Evolutionary conservation across 495 filamentous ascomycete genomes (phyloP).

Genomic region (Rusavskia elegans): DNA sequence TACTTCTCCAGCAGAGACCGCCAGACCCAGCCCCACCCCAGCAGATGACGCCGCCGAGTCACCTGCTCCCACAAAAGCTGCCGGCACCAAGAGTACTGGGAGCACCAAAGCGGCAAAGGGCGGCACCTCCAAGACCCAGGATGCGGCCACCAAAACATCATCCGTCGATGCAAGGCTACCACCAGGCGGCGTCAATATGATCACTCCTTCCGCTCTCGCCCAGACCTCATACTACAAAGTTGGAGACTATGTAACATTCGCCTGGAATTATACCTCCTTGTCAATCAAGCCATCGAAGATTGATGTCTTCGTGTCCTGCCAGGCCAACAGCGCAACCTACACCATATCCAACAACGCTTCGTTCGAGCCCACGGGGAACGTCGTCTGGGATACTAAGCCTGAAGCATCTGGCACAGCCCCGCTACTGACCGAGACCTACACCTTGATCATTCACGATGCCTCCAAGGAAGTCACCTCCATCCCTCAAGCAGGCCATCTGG

Average conservation of each 20-base stretch:
- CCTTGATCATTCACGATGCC: constrained; percentile 68
- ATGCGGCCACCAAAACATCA: constrained; percentile 11
- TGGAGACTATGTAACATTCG: constrained; percentile 69
- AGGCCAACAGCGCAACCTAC: constrained; percentile 44
- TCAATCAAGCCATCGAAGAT: constrained; percentile 58
- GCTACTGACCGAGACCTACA: constrained; percentile 63
- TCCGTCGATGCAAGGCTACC: constrained; percentile 27
- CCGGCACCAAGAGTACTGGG: constrained; percentile 8
- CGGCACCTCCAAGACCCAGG: constrained; percentile 11
- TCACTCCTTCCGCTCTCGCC: constrained; percentile 45
- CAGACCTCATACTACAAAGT: constrained; percentile 73
- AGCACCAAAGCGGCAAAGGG: constrained; percentile 4
- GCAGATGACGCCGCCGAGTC: neutral
- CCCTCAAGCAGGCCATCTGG: constrained; percentile 57
- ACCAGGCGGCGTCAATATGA: constrained; percentile 66
- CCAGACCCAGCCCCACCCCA: neutral
- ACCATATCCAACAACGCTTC: constrained; percentile 51
- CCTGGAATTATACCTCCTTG: constrained; percentile 91
- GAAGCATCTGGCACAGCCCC: constrained; percentile 42
- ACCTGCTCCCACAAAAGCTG: constrained; percentile 6
- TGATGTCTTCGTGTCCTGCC: constrained; percentile 71
- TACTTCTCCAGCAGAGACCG: constrained; percentile 1
- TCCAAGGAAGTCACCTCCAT: constrained; percentile 42
- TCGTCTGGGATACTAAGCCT: constrained; percentile 74
- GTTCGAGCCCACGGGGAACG: constrained; percentile 34